Conservation (phyloP, 257 asterid genomes). For the Penstemon newberryi region DNA sequence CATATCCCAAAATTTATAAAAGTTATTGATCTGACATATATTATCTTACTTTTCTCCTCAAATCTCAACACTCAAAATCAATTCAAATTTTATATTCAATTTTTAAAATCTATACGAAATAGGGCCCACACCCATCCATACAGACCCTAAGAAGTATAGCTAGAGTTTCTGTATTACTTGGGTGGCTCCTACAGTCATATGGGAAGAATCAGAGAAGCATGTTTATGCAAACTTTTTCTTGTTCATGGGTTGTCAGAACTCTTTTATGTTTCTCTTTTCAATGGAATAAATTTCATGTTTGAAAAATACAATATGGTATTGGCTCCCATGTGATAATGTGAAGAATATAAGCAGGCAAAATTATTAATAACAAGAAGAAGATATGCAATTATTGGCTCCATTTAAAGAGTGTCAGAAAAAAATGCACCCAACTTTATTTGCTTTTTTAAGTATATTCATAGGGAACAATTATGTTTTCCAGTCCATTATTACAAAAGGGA, state of each 20-base stretch:
- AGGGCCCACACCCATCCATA: slow-evolving; percentile 6
- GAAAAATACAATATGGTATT: slow-evolving; percentile 24
- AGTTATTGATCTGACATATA: no score
- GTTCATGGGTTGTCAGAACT: slow-evolving; percentile 37
- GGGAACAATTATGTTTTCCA: background rate
- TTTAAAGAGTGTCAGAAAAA: slow-evolving; percentile 20
- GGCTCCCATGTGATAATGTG: slow-evolving; percentile 32
- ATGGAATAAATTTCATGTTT: slow-evolving; percentile 18
- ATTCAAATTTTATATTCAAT: no score
- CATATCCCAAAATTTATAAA: no score
- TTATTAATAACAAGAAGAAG: slow-evolving; percentile 22
- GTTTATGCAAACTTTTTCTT: slow-evolving; percentile 15
- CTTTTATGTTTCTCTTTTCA: slow-evolving; percentile 17
- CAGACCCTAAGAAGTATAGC: slow-evolving; percentile 22
- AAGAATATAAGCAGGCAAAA: slow-evolving; percentile 24
- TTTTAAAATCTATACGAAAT: background rate
- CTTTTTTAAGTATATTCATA: slow-evolving; percentile 12
- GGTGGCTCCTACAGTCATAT: slow-evolving; percentile 22
- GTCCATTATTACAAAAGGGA: background rate
- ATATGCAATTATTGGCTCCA: slow-evolving; percentile 32
- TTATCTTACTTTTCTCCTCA: no score
- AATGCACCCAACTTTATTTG: slow-evolving; percentile 20
- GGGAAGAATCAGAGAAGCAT: slow-evolving; percentile 16
- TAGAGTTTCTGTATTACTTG: slow-evolving; percentile 6
- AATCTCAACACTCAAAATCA: no score